Base-by-base conservation (phyloP, 306 rosid species). In the Pyrus bretschneideri region DNA sequence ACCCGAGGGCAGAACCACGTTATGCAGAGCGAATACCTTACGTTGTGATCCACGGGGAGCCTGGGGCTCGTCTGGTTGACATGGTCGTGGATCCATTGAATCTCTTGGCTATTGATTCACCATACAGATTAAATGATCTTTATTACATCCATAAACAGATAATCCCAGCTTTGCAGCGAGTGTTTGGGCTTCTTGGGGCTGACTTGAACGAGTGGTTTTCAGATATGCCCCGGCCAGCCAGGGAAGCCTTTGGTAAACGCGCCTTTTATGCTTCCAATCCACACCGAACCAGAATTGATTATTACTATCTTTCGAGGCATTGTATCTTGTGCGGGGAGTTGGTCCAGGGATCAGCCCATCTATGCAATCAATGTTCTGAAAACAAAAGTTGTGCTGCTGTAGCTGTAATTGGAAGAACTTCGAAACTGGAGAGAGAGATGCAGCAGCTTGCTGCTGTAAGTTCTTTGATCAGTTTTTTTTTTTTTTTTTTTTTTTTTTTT, bases 1-100 rank as follows among this genome's bases (percentile, higher is more conserved):
- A 94, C 79, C 97, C 89, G 33, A 90, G 98, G 85, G 96, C 96
- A 38, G 98, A 94, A 83, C 98, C 98, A 35, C 88, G 97, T 27
- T 92, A 92, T 82, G 98, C 84, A 22, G 96, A 94, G 82, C 82
- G 98, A 79, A 72, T 94, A 75, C 97, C 97, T 64, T 92, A 92
- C 22, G 88, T 94, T 49, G 97, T 94, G 69, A 88, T 94, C 73
- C 97, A 92, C 62, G 96, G 98, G 45, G 94, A 92, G 83, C 98
- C 95, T 1, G 96, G 98, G 58, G 95, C 97, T 45, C 97, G 93
- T 77, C 89, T 94, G 75, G 89, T 70, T 51, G 98, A 94, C 82
- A 83, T 94, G 97, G 98, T 94, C 76, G 97, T 94, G 79, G 89
- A 90, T 84, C 98, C 98, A 15, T 73, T 86, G 89, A 93, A 90